Conservation (phyloP, 495 filamentous ascomycete genomes). For the Penicillium coffeae region DNA sequence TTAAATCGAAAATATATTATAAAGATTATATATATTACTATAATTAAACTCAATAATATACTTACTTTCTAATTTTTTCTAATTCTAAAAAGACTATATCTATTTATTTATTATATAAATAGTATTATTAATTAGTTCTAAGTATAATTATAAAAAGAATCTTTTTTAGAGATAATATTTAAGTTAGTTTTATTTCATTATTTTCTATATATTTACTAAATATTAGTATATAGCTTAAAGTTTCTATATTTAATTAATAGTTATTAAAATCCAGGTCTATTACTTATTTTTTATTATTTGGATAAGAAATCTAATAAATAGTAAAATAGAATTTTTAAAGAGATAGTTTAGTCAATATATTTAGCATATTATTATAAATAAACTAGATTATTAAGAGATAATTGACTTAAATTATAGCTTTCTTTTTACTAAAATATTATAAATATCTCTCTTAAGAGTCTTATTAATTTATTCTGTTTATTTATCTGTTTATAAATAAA, state of each 20-base stretch:
- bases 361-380: slow-evolving; percentile 1
- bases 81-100: neutral
- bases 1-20: neutral
- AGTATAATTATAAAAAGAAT: neutral
- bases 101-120: neutral
- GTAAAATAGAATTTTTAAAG: neutral
- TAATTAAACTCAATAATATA: neutral
- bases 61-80: neutral
- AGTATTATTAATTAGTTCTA: neutral
- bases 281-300: neutral
- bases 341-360: neutral
- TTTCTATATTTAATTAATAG: neutral
- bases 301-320: neutral
- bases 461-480: slow-evolving; percentile 14
- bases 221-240: neutral
- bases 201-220: neutral
- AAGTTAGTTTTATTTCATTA: neutral
- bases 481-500: slow-evolving; percentile 20
- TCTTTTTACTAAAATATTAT: slow-evolving; percentile 12
- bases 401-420: neutral
- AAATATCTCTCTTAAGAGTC: slow-evolving; percentile 2
- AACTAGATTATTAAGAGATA: neutral
- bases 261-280: neutral
- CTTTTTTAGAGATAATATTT: neutral
- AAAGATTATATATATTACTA: neutral